Evolutionary conservation across 2,329 filamentous ascomycete species (phyloP).

Genomic region (Fusarium pseudocircinatum): DNA sequence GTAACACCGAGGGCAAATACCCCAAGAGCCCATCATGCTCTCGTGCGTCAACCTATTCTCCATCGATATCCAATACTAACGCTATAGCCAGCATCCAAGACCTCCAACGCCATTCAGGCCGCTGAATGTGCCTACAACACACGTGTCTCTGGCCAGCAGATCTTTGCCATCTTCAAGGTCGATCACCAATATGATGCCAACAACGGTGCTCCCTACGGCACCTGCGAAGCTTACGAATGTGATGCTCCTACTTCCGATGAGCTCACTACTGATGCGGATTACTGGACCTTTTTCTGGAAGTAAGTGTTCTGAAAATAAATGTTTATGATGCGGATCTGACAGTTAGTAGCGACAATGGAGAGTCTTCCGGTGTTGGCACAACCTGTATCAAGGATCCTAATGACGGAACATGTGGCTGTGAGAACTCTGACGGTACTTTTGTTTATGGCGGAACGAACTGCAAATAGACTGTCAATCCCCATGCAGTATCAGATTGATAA

Average conservation of each 20-base stretch:
- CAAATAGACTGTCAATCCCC: background rate
- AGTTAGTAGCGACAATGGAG: conserved; percentile 20
- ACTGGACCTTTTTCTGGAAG: conserved; percentile 44
- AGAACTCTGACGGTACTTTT: conserved; percentile 40
- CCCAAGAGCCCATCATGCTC: conserved; percentile 32
- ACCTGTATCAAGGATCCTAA: conserved; percentile 39
- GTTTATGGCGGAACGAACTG: conserved; percentile 32
- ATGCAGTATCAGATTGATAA: no score
- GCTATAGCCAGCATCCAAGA: conserved; percentile 26
- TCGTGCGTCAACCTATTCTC: background rate
- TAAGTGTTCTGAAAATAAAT: background rate
- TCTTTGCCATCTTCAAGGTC: conserved; percentile 38
- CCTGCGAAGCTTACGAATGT: conserved; percentile 36
- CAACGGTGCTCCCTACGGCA: conserved; percentile 40
- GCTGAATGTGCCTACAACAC: conserved; percentile 42
- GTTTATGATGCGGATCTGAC: background rate
- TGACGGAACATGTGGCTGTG: conserved; percentile 38
- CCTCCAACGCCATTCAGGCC: conserved; percentile 38
- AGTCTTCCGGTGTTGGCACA: conserved; percentile 37
- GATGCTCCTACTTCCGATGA: conserved; percentile 22
- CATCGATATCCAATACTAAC: background rate
- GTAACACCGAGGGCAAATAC: conserved; percentile 40
- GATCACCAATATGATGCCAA: conserved; percentile 40
- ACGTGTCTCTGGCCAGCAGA: conserved; percentile 38
- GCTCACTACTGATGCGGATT: conserved; percentile 30